These are phyloP conservation scores for Bruguiera gymnorhiza DNA, from an alignment of 345 rosid species.

Conservation along the genomic window DNA sequence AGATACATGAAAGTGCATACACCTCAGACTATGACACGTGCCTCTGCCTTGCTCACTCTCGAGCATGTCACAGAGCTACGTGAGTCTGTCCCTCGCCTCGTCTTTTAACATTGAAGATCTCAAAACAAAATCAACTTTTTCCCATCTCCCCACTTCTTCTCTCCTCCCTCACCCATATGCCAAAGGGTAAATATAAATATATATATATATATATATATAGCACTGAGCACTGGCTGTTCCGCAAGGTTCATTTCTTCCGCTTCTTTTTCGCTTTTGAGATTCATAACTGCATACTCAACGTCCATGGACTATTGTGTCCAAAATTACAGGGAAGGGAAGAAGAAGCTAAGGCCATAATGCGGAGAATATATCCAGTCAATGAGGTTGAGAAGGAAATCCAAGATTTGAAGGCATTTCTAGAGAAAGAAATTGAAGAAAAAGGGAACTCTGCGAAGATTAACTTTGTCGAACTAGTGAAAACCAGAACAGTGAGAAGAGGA, in stretches of 20 bases:
- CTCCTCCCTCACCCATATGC: neutral
- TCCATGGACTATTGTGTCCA: too few species aligned
- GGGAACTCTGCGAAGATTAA: constrained; percentile 59
- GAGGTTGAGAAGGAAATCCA: constrained; percentile 63
- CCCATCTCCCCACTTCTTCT: constrained; percentile 5
- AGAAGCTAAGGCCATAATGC: too few species aligned
- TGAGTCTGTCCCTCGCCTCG: neutral
- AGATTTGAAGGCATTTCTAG: constrained; percentile 63
- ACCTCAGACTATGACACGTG: constrained; percentile 41
- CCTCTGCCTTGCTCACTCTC: constrained; percentile 33
- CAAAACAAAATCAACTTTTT: constrained; percentile 3
- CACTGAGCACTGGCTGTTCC: too few species aligned
- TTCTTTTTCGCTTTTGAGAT: too few species aligned
- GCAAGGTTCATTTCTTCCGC: too few species aligned
- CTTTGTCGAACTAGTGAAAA: constrained; percentile 44
- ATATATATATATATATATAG: too few species aligned
- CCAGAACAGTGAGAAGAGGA: constrained; percentile 73
- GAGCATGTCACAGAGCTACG: constrained; percentile 32
- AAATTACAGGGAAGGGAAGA: too few species aligned
- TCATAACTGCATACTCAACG: neutral
- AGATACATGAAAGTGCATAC: too few species aligned
- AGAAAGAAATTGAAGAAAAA: constrained; percentile 49
- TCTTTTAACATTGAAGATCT: constrained; percentile 22
- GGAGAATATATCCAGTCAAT: constrained; percentile 18
- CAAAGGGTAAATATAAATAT: too few species aligned